Percentiles rank a stretch among this genome's conserved stretches.
Evolutionary conservation across 805 yeast species (phyloP).

Genomic region (Ogataea naganishii): DNA sequence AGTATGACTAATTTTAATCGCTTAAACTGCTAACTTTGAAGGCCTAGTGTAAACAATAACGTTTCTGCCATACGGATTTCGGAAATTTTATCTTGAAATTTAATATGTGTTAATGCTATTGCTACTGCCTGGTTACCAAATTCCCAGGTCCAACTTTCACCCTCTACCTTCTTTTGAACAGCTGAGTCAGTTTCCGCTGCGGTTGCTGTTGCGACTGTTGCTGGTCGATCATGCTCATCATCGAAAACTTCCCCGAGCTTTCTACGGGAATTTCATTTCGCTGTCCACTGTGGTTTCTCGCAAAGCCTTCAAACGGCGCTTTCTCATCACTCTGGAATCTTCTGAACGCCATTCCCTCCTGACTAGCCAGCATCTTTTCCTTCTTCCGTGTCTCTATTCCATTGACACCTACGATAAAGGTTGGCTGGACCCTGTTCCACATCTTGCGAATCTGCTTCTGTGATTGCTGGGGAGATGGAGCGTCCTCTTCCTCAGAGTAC

Average conservation of each 20-base stretch:
- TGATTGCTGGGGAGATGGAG: conserved; percentile 33
- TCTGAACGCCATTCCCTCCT: conserved; percentile 28
- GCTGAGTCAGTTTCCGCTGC: conserved; percentile 14
- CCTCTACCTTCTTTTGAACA: conserved; percentile 19
- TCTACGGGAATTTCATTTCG: conserved; percentile 12
- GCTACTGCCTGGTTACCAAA: conserved; percentile 4
- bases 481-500: conserved; percentile 45
- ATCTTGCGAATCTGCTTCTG: conserved; percentile 26
- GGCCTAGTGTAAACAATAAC: too few species aligned
- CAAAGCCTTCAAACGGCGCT: conserved; percentile 16
- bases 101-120: neutral
- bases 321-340: conserved; percentile 12
- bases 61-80: too few species aligned
- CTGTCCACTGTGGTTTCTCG: conserved; percentile 7
- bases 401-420: conserved; percentile 7
- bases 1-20: too few species aligned
- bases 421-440: conserved; percentile 24
- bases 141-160: neutral
- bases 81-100: too few species aligned
- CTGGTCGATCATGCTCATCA: conserved; percentile 20
- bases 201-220: conserved; percentile 3
- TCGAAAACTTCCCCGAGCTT: conserved; percentile 18
- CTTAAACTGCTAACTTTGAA: too few species aligned
- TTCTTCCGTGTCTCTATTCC: conserved; percentile 15
- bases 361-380: conserved; percentile 21